Evolutionary conservation across 1,139 yeast genomes (phyloP), one percentile per base, ranked within the genome.

Genomic region (Suhomyces chickasaworum): DNA sequence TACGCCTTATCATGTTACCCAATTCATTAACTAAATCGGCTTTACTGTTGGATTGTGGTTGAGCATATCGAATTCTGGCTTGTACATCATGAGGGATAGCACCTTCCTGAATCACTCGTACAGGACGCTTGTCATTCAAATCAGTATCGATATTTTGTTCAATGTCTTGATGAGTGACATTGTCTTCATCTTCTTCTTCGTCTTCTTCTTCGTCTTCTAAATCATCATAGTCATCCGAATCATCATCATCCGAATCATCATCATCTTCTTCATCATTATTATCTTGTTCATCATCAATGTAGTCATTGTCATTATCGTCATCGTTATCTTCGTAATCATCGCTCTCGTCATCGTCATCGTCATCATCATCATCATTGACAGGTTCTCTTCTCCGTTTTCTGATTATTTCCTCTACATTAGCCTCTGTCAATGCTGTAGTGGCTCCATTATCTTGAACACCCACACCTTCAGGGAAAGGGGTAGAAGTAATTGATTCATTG

Each of bases 11-110:
- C 2, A 69, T 34, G 1, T 80, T 65, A 29, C 69, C 68, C 23
- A 81, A 49, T 50, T 75, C 78, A 34, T 69, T 57, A 18, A 65
- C 54, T n/a, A 78, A 50, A n/a, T 61, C 62, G 3, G 63, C 60
- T 27, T 58, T 60, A 16, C 76, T 65, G 49, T 71, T 70, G 3
- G 66, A 53, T 8, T 40, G 8, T 7, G 37, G 37, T 21, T 35
- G 37, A 6, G 25, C n/a, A 15, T 35, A 35, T 5, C 16, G 37
- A 32, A 32, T 32, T 8, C 17, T 13, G 10, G 32, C 32, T 29
- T 29, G 32, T n/a, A 29, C 9, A 4, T 13, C 12, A 6, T 29
- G 13, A 7, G 32, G 32, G 16, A 29, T 29, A 7, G 32, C 16
- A 3, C 32, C 32, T 29, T 29, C 9, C 9, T 29, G 32, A 13